Conservation (phyloP, 345 rosid genomes). For the Salix koriyanagi region DNA sequence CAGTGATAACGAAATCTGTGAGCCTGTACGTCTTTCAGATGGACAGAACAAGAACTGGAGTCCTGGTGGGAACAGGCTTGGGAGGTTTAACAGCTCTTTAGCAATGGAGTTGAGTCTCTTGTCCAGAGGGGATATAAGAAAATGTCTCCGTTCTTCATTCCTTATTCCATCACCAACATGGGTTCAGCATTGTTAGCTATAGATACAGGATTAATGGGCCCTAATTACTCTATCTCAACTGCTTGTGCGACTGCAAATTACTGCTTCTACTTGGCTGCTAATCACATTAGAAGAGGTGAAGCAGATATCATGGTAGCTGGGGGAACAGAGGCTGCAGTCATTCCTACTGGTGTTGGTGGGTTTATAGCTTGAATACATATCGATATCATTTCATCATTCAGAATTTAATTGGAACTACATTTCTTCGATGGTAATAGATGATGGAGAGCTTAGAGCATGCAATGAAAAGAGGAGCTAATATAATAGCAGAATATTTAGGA, state of each 20-base stretch:
- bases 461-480: conserved; percentile 61
- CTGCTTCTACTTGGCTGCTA: conserved; percentile 55
- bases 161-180: conserved; percentile 60
- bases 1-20: neutral
- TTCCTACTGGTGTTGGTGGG: conserved; percentile 50
- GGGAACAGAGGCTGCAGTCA: conserved; percentile 59
- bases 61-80: conserved; percentile 63
- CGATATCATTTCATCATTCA: neutral
- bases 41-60: conserved; percentile 56
- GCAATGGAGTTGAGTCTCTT: conserved; percentile 49
- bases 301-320: conserved; percentile 60
- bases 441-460: conserved; percentile 78
- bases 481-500: conserved; percentile 60
- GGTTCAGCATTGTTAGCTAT: conserved; percentile 65
- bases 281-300: conserved; percentile 66
- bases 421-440: conserved; percentile 21
- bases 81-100: conserved; percentile 58
- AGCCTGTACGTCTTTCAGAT: conserved; percentile 28
- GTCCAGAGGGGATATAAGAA: conserved; percentile 52
- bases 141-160: conserved; percentile 58
- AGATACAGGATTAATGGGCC: conserved; percentile 63
- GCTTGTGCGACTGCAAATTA: conserved; percentile 65
- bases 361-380: conserved; percentile 23
- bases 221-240: conserved; percentile 62
- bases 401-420: neutral